Conservation (phyloP, 2,329 filamentous ascomycete species). For the Aspergillus neotritici region DNA sequence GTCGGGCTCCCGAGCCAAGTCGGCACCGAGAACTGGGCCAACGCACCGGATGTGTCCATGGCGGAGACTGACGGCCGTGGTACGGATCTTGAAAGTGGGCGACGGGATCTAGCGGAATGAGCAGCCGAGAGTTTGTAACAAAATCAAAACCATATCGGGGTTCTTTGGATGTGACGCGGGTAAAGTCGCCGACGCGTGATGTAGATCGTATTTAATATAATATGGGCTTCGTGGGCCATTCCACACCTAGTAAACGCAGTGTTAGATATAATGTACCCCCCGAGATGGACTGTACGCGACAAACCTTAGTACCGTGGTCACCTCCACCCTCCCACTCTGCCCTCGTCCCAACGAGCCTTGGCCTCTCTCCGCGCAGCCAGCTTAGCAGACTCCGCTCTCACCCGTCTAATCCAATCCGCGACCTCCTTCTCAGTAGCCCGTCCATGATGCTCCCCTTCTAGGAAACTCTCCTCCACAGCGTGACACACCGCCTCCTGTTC, state of each 20-base stretch:
- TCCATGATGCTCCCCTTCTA: constrained; percentile 56
- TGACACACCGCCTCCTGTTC: constrained; percentile 79
- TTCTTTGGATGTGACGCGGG: no score
- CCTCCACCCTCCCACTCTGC: constrained; percentile 89
- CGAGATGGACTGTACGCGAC: constrained; percentile 1
- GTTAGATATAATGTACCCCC: constrained; percentile 1
- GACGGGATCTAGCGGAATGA: constrained; percentile 10
- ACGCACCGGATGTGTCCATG: constrained; percentile 3
- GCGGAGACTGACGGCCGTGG: constrained; percentile 3
- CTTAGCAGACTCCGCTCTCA: constrained; percentile 72
- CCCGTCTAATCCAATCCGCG: constrained; percentile 74
- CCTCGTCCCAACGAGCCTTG: constrained; percentile 93
- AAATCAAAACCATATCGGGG: no score
- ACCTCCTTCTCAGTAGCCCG: constrained; percentile 73
- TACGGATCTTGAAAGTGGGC: constrained; percentile 19
- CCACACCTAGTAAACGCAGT: neutral
- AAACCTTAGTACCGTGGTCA: constrained; percentile 45
- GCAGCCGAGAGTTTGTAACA: no score
- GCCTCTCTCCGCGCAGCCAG: constrained; percentile 78
- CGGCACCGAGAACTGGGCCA: constrained; percentile 25
- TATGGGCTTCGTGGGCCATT: no score
- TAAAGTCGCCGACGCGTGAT: no score
- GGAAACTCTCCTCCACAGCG: constrained; percentile 87
- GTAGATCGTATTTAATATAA: no score
- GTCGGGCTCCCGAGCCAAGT: constrained; percentile 30